Evolutionary conservation across 2,329 filamentous ascomycete genomes (phyloP), one percentile per base, ranked within the genome.

Genomic region (Cytospora schulzeri): DNA sequence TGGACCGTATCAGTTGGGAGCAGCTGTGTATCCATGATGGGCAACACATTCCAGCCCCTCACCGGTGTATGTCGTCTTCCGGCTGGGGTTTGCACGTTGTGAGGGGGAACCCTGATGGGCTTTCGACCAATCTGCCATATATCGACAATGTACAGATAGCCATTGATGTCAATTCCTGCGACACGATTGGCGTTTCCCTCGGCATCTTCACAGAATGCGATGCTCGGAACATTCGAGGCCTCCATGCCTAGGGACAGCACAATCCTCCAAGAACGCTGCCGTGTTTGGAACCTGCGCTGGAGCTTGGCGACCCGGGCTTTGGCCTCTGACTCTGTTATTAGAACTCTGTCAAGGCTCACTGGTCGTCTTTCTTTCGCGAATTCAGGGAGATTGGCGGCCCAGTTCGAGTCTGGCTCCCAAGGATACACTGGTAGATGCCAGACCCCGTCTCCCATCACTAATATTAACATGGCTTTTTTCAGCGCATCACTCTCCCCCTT

Each of bases 231-330:
- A 54, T 87, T 87, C 41, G 74, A 68, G 0, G 79, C 81, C 0
- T 64, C 55, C 0, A 22, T 38, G 0, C 77, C 77, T 0, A 83
- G 74, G 2, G 76, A 71, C 4, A 86, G 70, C 1, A 83, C 70
- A 28, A 87, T 81, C 55, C 79, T 78, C 82, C 83, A 85, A 62
- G 80, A 80, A 6, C 79, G 75, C 35, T 76, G 75, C 57, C 84
- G 78, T 38, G 70, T 72, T 35, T 75, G 75, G 11, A 83, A 74
- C 12, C 72, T 72, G n/a, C 65, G 68, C 64, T 79, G 76, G 1
- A 76, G 67, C 19, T 66, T 33, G 19, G 19, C 19, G 11, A 66
- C 29, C 15, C 55, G 17, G n/a, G 38, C 4, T 33, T 53, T 11
- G 6, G 41, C 41, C 28, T 56, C 22, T 22, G 15, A 11, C 14